Conservation (phyloP, 2,329 filamentous ascomycete species). For the Fusarium sp. region DNA sequence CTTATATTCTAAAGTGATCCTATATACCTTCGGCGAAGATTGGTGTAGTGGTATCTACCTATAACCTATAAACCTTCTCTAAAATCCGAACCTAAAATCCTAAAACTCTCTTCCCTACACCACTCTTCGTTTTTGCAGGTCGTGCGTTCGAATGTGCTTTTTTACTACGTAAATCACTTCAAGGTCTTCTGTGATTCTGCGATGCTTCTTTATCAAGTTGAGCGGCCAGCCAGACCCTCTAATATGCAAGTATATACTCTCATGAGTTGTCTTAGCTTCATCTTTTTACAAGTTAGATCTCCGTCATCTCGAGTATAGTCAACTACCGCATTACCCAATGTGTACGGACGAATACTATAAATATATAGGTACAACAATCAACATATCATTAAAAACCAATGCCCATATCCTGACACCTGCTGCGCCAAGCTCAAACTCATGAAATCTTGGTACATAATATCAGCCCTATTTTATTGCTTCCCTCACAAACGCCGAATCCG, state of each 20-base stretch:
- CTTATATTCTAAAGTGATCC: not conserved
- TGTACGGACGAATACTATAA: not conserved
- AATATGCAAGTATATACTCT: not conserved
- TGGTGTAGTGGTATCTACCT: not conserved
- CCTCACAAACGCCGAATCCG: conserved; percentile 27
- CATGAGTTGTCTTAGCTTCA: no score
- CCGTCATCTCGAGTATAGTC: not conserved
- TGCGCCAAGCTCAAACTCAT: conserved; percentile 27
- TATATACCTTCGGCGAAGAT: not conserved
- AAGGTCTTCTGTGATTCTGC: not conserved
- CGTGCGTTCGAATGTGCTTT: not conserved
- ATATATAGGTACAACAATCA: conserved; percentile 1
- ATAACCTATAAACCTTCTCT: conserved; percentile 1
- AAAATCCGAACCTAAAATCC: not conserved
- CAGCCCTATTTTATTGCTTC: conserved; percentile 24
- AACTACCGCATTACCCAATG: not conserved
- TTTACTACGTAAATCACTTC: not conserved
- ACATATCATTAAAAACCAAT: conserved; percentile 1
- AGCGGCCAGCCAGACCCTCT: no score
- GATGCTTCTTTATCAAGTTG: no score
- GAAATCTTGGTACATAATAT: conserved; percentile 25
- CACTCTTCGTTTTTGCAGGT: not conserved
- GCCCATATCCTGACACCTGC: conserved; percentile 3
- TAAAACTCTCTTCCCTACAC: not conserved
- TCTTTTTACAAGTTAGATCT: not conserved